Base-by-base conservation (phyloP, 2,329 filamentous ascomycete genomes). In the Venturia oleaginea region DNA sequence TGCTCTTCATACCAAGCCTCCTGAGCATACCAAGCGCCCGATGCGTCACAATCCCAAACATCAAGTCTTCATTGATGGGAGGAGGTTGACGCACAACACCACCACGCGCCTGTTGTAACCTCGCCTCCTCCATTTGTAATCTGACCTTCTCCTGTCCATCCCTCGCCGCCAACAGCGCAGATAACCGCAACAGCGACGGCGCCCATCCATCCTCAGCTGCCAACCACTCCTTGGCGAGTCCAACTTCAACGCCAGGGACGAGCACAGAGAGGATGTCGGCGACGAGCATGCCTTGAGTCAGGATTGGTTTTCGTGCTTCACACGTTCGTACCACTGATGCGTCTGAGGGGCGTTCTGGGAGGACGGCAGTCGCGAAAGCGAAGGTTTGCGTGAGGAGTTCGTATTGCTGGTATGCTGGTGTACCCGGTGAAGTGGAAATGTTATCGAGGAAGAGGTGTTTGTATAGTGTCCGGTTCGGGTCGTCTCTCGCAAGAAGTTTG, bases 271-370 rank as follows among this genome's bases (percentile, higher is more conserved):
- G 78, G 62, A 97, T 95, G 69, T 97, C 92, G 0, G 91, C 92
- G 1, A 92, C 90, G 6, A 97, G 81, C 70, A 97, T 84, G 1
- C 92, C 92, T 76, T 99, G 94, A 83, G 96, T 94, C 13, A 99
- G 78, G 70, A 91, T 88, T 0, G 94, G 89, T 75, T 96, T 96
- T 65, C 94, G 86, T 4, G 85, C 86, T 73, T 97, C 92, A 5
- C 94, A 84, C 5, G 92, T 82, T 0, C 86, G 83, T 0, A 89
- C 72, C 68, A 80, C 78, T 6, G 70, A 68, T 22, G 71, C 72
- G 61, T 70, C 68, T 2, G 61, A 38, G 4, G 43, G 87, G 74
- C 65, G 83, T 83, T 2, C 83, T 0, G 94, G 94, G 40, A 97
- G 81, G 0, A 92, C 86, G 7, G 90, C 90, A 64, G 97, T 89